phyloP scores from a whole-genome alignment of 2,329 filamentous ascomycete genomes.

The Nemania serpens region DNA sequence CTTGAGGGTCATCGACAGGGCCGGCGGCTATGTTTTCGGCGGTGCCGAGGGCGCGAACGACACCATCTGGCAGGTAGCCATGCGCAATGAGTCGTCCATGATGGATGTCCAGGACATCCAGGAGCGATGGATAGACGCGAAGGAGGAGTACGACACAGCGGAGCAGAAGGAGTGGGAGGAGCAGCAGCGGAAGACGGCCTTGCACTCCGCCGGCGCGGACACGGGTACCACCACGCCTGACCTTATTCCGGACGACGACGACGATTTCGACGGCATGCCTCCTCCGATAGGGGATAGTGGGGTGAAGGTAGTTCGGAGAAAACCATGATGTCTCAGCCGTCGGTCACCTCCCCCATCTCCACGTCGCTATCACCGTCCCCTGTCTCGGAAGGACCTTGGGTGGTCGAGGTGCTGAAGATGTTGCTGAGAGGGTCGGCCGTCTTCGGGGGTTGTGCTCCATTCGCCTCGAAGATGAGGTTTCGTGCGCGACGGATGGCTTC shows the following conservation, averaged over 20 bases:
- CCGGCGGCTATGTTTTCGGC: slow-evolving; percentile 91
- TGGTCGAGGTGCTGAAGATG: slow-evolving; percentile 44
- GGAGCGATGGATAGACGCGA: slow-evolving; percentile 91
- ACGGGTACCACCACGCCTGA: slow-evolving; percentile 43
- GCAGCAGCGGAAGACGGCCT: slow-evolving; percentile 65
- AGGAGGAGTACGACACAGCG: slow-evolving; percentile 81
- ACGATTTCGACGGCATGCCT: slow-evolving; percentile 58
- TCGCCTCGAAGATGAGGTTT: slow-evolving; percentile 69
- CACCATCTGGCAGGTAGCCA: slow-evolving; percentile 95
- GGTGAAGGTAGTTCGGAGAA: slow-evolving; percentile 73
- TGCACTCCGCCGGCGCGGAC: slow-evolving; percentile 41
- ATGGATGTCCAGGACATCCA: slow-evolving; percentile 90
- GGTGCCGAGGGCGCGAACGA: slow-evolving; percentile 91
- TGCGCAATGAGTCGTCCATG: slow-evolving; percentile 74
- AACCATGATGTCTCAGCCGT: slow-evolving; percentile 52
- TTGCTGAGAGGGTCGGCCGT: slow-evolving; percentile 43
- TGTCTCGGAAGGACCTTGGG: slow-evolving; percentile 46
- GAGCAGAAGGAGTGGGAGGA: slow-evolving; percentile 78
- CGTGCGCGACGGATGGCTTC: slow-evolving; percentile 83
- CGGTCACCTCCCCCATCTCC: slow-evolving; percentile 39
- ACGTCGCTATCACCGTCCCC: slow-evolving; percentile 52
- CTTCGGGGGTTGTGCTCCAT: slow-evolving; percentile 46
- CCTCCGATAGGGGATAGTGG: slow-evolving; percentile 60
- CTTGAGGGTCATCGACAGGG: slow-evolving; percentile 85
- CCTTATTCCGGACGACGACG: slow-evolving; percentile 42